phyloP scores from a whole-genome alignment of 345 rosid species.

The Brassica carinata region DNA sequence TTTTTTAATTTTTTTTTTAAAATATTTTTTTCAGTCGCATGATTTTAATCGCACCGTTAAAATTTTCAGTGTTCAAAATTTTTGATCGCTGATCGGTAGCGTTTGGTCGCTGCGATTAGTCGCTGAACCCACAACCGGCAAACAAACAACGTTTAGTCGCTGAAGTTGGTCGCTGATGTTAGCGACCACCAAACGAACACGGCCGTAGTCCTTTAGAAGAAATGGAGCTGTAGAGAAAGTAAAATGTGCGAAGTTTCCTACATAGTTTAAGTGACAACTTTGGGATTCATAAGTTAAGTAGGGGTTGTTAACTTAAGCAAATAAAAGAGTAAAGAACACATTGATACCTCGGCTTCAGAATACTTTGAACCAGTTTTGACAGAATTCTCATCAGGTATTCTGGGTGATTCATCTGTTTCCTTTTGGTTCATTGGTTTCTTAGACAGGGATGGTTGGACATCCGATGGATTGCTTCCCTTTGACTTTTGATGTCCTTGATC shows the following conservation, averaged over 20 bases:
- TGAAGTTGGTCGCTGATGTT: no score
- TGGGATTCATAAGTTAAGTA: neutral
- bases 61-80: no score
- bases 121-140: no score
- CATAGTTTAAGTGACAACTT: slow-evolving; percentile 10
- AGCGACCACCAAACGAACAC: no score
- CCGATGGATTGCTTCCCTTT: slow-evolving; percentile 66
- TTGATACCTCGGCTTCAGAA: slow-evolving; percentile 68
- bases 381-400: slow-evolving; percentile 52
- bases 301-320: slow-evolving; percentile 6
- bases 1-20: no score
- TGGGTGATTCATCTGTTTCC: slow-evolving; percentile 56
- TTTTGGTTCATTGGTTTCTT: slow-evolving; percentile 55
- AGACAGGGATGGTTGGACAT: slow-evolving; percentile 47
- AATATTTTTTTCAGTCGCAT: no score
- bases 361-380: slow-evolving; percentile 54
- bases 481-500: slow-evolving; percentile 62
- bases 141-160: no score
- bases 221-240: no score
- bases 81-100: no score
- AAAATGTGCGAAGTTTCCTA: no score
- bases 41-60: no score
- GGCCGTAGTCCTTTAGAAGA: slow-evolving; percentile 51
- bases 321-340: slow-evolving; percentile 8
- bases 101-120: no score